Base-by-base conservation (phyloP, 2,329 filamentous ascomycete genomes). In the Trichoderma arundinaceum region DNA sequence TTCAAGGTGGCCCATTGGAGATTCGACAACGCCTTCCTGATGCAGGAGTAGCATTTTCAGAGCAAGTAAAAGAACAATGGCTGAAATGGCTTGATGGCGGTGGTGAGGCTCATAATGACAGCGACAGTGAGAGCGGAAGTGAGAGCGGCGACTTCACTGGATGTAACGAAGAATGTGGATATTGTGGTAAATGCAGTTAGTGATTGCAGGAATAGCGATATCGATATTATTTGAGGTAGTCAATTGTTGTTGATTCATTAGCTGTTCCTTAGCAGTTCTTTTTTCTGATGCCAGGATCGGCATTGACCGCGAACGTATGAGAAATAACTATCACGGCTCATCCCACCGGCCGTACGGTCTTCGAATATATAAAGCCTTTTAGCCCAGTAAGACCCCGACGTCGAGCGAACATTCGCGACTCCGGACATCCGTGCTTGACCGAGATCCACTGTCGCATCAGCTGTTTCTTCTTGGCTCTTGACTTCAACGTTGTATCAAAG, bases 91-190 rank as follows among this genome's bases (percentile, higher is more conserved):
- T 74, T 22, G 38, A 32, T 51, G 44, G 32, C 33, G 48, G 2
- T 39, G 41, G 28, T 12, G 53, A 61, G 38, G n/a, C 46, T 19
- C 19, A 58, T 33, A 44, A 54, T 39, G 8, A 61, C 51, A 44
- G 39, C 53, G 67, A 70, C 38, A 66, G 51, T 1, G 63, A 68
- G 9, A 59, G 63, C 2, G 71, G 19, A 19, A 66, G 56, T 7
- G 66, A 68, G 10, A 62, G 58, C 4, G 66, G 46, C 1, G 73
- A 74, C n/a, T 73, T 65, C 43, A 67, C 70, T 28, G 72, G 71
- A 1, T 75, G 74, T 52, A 71, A 74, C 66, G 43, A 46, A n/a
- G 71, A 74, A 57, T 75, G 74, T 44, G 72, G 71, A 28, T 75
- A 75, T 48, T 75, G 72, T 19, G 74, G 73, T 8, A 67, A 69